Base-by-base conservation (phyloP, 306 rosid genomes). In the Boehmeria nivea region DNA sequence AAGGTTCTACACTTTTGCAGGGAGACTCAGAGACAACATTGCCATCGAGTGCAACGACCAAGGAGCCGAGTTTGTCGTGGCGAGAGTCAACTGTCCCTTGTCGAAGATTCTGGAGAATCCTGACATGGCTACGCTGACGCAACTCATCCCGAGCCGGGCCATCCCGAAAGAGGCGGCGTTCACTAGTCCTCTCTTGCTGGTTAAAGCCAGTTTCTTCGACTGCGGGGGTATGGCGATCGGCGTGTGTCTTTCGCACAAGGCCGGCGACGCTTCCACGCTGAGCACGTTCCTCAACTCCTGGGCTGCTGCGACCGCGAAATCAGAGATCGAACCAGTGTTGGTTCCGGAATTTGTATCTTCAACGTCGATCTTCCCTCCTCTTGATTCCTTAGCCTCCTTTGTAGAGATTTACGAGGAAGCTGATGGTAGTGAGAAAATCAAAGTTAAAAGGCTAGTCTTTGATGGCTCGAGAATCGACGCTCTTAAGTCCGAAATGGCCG, bases 361-460 rank as follows among this genome's bases (percentile, higher is more conserved):
- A n/a, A n/a, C 61, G 4, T 55, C 37, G 16, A 12, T 24, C 16
- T 60, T 68, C 13, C 73, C 73, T 0, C 62, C 39, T 0, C 26
- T 43, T n/a, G 67, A 53, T 40, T 31, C 8, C 36, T 31, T 31
- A 4, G 36, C 36, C 36, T 31, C 36, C 8, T 10, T 31, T 31
- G 2, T 43, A 17, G 5, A 43, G 5, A 7, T 15, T 20, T 4
- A 38, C 21, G 13, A 18, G 17, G 20, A 6, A 1, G 10, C 8
- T 0, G 13, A 3, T 6, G 3, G 6, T 10, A 1, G 6, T 8
- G 21, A 53, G 59, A 8, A n/a, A 16, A 36, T 43, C n/a, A 3
- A 10, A 3, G 61, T 19, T 3, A 63, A 59, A 15, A 63, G 75
- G 18, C 54, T 46, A 28, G 64, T 56, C 14, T 56, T 70, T 23